Evolutionary conservation across 305 asterid species (phyloP).

Genomic region (Solanum hybrid): DNA sequence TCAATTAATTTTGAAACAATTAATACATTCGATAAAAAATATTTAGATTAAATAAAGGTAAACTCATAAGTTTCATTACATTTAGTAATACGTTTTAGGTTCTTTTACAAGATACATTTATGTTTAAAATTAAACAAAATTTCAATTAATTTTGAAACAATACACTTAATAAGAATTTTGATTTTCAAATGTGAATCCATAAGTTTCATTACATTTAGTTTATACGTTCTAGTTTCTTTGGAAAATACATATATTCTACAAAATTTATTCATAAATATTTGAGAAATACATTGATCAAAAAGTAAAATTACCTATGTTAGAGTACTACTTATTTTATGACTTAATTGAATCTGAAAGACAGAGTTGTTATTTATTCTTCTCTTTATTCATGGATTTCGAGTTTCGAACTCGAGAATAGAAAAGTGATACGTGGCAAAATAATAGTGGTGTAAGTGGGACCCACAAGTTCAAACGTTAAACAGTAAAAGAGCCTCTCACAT

Average conservation of each 20-base stretch:
- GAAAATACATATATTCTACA: neutral
- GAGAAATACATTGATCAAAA: too few species aligned
- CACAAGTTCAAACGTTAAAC: neutral
- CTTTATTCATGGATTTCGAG: rapidly evolving
- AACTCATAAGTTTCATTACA: neutral
- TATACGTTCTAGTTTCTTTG: neutral
- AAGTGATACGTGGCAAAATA: neutral
- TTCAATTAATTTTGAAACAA: neutral
- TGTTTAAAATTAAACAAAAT: neutral
- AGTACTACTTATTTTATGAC: neutral
- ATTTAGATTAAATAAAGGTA: neutral
- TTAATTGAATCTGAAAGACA: neutral
- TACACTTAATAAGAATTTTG: neutral
- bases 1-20: neutral
- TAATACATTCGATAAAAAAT: neutral
- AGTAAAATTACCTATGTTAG: too few species aligned
- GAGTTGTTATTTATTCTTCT: neutral
- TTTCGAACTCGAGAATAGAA: neutral
- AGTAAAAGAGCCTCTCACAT: neutral
- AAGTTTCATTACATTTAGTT: neutral
- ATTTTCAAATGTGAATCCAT: neutral
- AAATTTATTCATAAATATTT: neutral
- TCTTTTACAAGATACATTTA: neutral
- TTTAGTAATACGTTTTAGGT: neutral
- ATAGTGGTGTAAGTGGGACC: neutral